These are phyloP conservation scores for Gastrodia elata DNA, from an alignment of 106 monocot genomes.

Conservation along the genomic window DNA sequence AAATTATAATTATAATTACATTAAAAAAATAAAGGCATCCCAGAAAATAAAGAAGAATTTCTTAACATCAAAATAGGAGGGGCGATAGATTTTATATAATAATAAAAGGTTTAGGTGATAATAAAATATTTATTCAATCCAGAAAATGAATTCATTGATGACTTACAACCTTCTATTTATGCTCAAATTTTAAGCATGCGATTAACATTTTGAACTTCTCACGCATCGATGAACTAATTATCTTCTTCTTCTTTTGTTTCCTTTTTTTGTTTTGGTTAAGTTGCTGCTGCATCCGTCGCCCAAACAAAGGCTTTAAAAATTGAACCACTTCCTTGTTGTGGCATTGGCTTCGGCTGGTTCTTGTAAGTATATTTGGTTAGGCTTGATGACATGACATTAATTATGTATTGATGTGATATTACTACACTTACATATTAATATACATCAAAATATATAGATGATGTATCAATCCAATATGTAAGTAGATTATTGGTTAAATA, in stretches of 20 bases:
- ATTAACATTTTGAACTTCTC: background rate
- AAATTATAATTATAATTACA: no score
- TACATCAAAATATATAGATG: no score
- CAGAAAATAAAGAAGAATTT: no score
- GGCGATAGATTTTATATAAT: no score
- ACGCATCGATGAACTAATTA: background rate
- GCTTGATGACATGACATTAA: no score
- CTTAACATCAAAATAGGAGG: no score
- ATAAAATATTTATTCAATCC: background rate
- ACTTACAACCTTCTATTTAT: background rate
- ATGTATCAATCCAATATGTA: no score
- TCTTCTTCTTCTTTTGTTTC: no score
- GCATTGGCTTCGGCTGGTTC: slow-evolving; percentile 53
- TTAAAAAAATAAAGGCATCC: no score
- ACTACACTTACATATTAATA: no score
- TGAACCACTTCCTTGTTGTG: slow-evolving; percentile 36
- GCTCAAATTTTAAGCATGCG: background rate
- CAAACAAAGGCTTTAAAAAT: slow-evolving; percentile 27
- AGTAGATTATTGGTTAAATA: background rate
- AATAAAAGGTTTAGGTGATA: no score
- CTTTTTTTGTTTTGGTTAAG: slow-evolving; percentile 4
- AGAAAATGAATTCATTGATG: background rate
- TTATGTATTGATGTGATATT: no score
- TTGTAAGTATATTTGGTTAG: slow-evolving; percentile 21
- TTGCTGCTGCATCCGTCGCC: slow-evolving; percentile 21